Percentiles rank a stretch among this genome's conserved stretches.
Evolutionary conservation across 305 asterid genomes (phyloP).

Genomic region (Fraxinus floribunda): DNA sequence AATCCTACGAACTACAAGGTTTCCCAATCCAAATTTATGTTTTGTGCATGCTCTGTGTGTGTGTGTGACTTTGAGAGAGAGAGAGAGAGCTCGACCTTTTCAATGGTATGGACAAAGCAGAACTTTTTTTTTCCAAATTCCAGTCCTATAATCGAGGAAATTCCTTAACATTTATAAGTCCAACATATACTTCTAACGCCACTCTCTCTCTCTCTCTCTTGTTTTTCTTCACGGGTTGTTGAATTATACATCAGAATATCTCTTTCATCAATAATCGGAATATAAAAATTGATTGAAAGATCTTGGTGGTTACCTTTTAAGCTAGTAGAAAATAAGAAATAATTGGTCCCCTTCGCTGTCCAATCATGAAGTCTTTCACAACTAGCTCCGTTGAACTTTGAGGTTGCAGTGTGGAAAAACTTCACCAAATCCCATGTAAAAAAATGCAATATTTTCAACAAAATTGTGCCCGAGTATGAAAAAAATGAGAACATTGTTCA

Average conservation of each 20-base stretch:
- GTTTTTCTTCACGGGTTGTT: conserved; percentile 28
- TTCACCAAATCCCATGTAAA: not conserved
- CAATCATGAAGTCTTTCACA: conserved; percentile 24
- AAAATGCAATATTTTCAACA: not conserved
- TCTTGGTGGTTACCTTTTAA: conserved; percentile 20
- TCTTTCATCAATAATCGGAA: conserved; percentile 29
- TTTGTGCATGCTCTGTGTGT: not conserved
- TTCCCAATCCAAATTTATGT: not conserved
- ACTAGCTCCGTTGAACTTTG: conserved; percentile 36
- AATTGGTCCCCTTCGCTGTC: conserved; percentile 14
- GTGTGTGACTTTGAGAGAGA: not conserved
- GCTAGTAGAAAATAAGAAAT: conserved; percentile 28
- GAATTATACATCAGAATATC: conserved; percentile 34
- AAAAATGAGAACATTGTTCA: not conserved
- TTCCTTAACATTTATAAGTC: conserved; percentile 31
- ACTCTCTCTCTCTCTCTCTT: conserved; percentile 7
- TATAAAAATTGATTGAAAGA: conserved; percentile 7
- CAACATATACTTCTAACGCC: conserved; percentile 6
- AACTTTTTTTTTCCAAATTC: conserved; percentile 16
- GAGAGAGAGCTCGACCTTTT: not conserved
- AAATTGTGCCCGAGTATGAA: not conserved
- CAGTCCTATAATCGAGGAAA: conserved; percentile 23
- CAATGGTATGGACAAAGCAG: conserved; percentile 26
- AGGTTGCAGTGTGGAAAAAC: conserved; percentile 25
- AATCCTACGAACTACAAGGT: not conserved